Conservation (phyloP, 169 alveolate genomes). For the Plasmodium vivax region DNA sequence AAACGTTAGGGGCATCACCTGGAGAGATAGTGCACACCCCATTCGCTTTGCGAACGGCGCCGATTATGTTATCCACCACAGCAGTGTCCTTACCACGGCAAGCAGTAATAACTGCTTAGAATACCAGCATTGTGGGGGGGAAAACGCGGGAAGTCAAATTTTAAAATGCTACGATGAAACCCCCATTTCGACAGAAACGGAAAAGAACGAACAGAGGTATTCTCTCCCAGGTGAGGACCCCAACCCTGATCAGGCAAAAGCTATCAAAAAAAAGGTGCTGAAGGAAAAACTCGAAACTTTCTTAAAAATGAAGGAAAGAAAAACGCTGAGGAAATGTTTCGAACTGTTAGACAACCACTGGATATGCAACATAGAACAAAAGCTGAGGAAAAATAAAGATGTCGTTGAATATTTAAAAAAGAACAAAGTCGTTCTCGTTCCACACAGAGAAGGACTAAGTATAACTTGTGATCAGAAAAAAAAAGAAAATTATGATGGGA, state of each 20-base stretch:
- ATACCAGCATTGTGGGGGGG: not conserved
- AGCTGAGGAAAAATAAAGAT: conserved; percentile 31
- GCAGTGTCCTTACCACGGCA: not conserved
- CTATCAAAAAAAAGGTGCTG: not conserved
- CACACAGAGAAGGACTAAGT: conserved; percentile 72
- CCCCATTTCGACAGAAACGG: not conserved
- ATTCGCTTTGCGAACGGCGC: not conserved
- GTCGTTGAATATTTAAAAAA: conserved; percentile 55
- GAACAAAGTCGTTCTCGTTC: conserved; percentile 30
- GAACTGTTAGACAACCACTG: conserved; percentile 45
- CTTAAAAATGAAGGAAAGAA: conserved; percentile 24
- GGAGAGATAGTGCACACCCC: not conserved
- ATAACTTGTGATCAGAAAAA: conserved; percentile 27
- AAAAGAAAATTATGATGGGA: conserved; percentile 74
- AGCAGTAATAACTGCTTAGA: not conserved
- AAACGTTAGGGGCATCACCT: not conserved
- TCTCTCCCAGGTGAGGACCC: not conserved
- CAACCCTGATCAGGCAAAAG: not conserved
- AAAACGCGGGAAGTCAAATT: not conserved
- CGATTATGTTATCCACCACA: not conserved
- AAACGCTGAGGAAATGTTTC: conserved; percentile 24
- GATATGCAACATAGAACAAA: conserved; percentile 47
- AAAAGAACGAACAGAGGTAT: not conserved
- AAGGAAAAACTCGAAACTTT: conserved; percentile 34
- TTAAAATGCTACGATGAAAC: not conserved